Evolutionary conservation across 225 moss, liverwort and hornwort species (phyloP).

Genomic region (Antitrichia curtipendula): DNA sequence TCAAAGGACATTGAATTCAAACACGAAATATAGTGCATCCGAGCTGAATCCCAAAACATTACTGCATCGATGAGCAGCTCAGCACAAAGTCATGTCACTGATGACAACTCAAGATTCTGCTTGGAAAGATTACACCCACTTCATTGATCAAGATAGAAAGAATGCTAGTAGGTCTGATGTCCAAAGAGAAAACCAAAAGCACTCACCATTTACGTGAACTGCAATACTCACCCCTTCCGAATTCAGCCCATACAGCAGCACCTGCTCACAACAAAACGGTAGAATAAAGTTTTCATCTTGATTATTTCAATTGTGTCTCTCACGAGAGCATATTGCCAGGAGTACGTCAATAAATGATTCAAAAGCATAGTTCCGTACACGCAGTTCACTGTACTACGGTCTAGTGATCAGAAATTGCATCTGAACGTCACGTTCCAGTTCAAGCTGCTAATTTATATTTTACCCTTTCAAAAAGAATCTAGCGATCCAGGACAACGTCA

Average conservation of each 20-base stretch:
- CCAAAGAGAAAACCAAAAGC: background rate
- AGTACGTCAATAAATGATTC: background rate
- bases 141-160: background rate
- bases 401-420: background rate
- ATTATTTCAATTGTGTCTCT: background rate
- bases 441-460: background rate
- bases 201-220: constrained; percentile 45
- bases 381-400: background rate
- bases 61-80: background rate
- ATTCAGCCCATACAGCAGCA: constrained; percentile 41
- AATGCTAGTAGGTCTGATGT: background rate
- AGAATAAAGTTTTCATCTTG: background rate
- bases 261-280: constrained; percentile 12
- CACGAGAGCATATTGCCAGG: background rate
- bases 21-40: background rate
- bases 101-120: background rate
- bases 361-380: background rate
- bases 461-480: background rate
- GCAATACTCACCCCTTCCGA: constrained; percentile 39
- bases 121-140: background rate
- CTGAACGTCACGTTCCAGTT: background rate
- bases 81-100: background rate
- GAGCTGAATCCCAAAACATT: background rate
- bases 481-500: background rate
- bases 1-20: background rate